These are phyloP conservation scores for Glycine soja DNA, from an alignment of 306 rosid species.

Conservation along the genomic window DNA sequence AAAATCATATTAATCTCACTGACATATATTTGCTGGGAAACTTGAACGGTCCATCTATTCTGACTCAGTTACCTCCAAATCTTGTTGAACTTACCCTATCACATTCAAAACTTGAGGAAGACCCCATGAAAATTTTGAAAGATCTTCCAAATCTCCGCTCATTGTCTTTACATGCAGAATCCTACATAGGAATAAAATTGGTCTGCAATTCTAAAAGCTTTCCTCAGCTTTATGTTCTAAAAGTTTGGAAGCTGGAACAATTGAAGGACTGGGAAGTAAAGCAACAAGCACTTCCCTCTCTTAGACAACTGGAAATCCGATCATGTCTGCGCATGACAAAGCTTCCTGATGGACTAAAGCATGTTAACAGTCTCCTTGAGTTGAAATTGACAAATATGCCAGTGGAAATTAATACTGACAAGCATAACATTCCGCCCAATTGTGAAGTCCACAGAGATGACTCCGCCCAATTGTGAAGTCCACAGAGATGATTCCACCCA, in stretches of 20 bases:
- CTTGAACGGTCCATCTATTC: neutral
- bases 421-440: no score
- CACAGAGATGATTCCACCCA: no score
- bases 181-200: slow-evolving; percentile 39
- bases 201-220: no score
- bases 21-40: no score
- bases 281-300: slow-evolving; percentile 44
- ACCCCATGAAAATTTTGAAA: slow-evolving; percentile 44
- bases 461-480: no score
- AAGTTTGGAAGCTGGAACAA: neutral
- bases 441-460: no score
- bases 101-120: slow-evolving; percentile 43
- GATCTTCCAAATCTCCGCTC: slow-evolving; percentile 42
- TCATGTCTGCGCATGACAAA: slow-evolving; percentile 35
- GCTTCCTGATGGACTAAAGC: slow-evolving; percentile 44
- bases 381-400: slow-evolving; percentile 53
- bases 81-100: slow-evolving; percentile 53
- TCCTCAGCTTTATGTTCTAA: no score
- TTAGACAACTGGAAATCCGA: slow-evolving; percentile 10
- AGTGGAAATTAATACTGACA: neutral
- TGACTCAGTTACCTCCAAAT: slow-evolving; percentile 17
- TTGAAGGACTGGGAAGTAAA: slow-evolving; percentile 38
- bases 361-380: slow-evolving; percentile 42
- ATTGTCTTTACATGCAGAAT: slow-evolving; percentile 40
- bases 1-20: no score